Evolutionary conservation across 495 filamentous ascomycete species (phyloP).

Genomic region (Aspergillus wentii): DNA sequence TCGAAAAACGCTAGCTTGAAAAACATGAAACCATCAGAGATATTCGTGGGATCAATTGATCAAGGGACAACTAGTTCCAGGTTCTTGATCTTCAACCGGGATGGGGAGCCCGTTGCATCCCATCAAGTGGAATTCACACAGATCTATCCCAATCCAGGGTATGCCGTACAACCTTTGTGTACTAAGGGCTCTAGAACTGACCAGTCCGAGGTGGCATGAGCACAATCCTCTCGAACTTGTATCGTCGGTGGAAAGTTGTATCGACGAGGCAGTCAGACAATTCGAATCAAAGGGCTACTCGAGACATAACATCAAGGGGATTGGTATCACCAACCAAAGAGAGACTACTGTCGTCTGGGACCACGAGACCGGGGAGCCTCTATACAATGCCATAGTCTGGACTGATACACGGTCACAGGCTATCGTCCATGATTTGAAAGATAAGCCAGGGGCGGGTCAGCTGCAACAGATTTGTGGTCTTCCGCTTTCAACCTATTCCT

Average conservation of each 20-base stretch:
- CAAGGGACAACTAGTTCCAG: conserved; percentile 91
- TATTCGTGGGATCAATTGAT: conserved; percentile 72
- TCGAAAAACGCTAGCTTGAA: no score
- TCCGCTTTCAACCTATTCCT: conserved; percentile 90
- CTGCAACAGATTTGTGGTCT: conserved; percentile 77
- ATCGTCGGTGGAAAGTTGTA: conserved; percentile 74
- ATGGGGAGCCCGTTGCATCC: conserved; percentile 73
- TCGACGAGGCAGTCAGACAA: conserved; percentile 66
- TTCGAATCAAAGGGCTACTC: conserved; percentile 66
- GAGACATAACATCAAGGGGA: conserved; percentile 64
- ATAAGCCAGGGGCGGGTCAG: conserved; percentile 53
- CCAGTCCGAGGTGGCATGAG: conserved; percentile 74
- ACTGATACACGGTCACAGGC: conserved; percentile 81
- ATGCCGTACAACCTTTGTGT: conserved; percentile 25
- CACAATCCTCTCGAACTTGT: conserved; percentile 81
- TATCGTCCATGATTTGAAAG: conserved; percentile 73
- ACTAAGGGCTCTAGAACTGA: conserved; percentile 3
- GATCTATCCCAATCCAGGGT: conserved; percentile 87
- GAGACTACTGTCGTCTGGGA: conserved; percentile 96
- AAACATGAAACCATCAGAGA: conserved; percentile 26
- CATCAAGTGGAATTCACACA: conserved; percentile 92
- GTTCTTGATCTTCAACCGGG: conserved; percentile 82
- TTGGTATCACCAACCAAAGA: conserved; percentile 94
- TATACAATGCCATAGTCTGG: conserved; percentile 92
- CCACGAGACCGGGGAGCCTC: conserved; percentile 72